Evolutionary conservation across 2,329 filamentous ascomycete genomes (phyloP).

Genomic region (Alternaria novae-zelandiae): DNA sequence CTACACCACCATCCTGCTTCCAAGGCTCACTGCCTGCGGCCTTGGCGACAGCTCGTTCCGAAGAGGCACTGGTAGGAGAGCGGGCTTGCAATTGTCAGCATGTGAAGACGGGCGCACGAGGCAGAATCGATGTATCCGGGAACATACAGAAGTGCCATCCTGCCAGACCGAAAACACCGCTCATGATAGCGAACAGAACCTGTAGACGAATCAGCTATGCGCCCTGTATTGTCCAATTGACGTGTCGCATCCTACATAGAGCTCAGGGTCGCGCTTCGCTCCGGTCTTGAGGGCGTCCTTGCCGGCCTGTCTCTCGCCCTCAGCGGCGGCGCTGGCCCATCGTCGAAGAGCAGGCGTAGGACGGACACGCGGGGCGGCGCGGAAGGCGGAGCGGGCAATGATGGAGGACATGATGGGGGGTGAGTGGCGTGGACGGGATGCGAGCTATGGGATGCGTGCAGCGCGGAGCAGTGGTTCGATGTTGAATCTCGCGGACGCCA

Average conservation of each 20-base stretch:
- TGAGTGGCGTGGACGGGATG: constrained; percentile 7
- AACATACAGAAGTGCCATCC: constrained; percentile 84
- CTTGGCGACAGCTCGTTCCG: constrained; percentile 78
- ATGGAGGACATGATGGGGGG: constrained; percentile 54
- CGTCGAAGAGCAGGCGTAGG: constrained; percentile 42
- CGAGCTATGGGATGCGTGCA: constrained; percentile 21
- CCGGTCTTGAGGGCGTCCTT: constrained; percentile 64
- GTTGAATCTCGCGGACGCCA: constrained; percentile 23
- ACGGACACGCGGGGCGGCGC: constrained; percentile 55
- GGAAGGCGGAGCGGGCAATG: constrained; percentile 53
- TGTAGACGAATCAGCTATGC: constrained; percentile 52
- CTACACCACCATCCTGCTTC: constrained; percentile 68
- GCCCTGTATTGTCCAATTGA: not conserved
- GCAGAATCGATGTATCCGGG: not conserved
- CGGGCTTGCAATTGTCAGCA: constrained; percentile 63
- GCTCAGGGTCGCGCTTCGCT: constrained; percentile 74
- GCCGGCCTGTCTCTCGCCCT: constrained; percentile 55
- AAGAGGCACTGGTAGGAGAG: constrained; percentile 83
- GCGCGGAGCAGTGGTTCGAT: constrained; percentile 25
- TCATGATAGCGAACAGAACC: constrained; percentile 93
- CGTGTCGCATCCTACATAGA: constrained; percentile 64
- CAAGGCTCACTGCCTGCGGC: constrained; percentile 85
- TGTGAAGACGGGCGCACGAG: constrained; percentile 5
- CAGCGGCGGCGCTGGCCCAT: constrained; percentile 48
- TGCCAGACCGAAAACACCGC: constrained; percentile 82